A percentile compares a stretch with the other conserved stretches of the same genome.
Conservation (phyloP, 495 filamentous ascomycete species). For the Annulohypoxylon maeteangense region DNA sequence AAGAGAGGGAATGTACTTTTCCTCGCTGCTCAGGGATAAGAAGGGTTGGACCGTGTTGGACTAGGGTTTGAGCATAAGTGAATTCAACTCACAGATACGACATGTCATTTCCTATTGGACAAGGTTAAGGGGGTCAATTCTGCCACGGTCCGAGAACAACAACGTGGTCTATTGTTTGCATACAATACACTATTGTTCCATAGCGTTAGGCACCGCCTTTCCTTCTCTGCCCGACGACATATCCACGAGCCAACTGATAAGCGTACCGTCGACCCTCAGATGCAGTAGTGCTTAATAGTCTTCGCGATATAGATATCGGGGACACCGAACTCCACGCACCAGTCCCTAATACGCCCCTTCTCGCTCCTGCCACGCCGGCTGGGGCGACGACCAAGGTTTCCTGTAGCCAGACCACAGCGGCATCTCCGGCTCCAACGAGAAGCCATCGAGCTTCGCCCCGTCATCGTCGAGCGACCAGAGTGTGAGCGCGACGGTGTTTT, state of each 20-base stretch:
- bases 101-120: constrained; percentile 20
- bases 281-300: neutral
- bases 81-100: constrained; percentile 22
- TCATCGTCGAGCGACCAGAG: constrained; percentile 69
- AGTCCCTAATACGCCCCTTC: constrained; percentile 63
- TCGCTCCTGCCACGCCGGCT: constrained; percentile 61
- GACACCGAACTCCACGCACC: neutral
- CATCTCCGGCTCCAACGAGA: constrained; percentile 63
- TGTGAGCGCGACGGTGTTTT: constrained; percentile 69
- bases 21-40: neutral
- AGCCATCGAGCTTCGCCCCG: constrained; percentile 65
- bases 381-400: constrained; percentile 59
- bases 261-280: neutral
- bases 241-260: neutral
- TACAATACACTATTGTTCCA: neutral
- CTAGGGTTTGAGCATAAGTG: constrained; percentile 5
- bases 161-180: neutral
- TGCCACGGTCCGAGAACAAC: neutral
- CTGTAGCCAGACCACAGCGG: constrained; percentile 65
- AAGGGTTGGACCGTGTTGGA: neutral
- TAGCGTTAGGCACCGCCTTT: neutral
- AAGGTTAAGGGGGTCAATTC: neutral
- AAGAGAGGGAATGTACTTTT: neutral
- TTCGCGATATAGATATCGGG: neutral
- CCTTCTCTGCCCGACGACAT: neutral